A percentile compares a stretch with the other conserved stretches of the same genome.
Evolutionary conservation across 345 rosid genomes (phyloP).

Genomic region (Pelargonium nanum): DNA sequence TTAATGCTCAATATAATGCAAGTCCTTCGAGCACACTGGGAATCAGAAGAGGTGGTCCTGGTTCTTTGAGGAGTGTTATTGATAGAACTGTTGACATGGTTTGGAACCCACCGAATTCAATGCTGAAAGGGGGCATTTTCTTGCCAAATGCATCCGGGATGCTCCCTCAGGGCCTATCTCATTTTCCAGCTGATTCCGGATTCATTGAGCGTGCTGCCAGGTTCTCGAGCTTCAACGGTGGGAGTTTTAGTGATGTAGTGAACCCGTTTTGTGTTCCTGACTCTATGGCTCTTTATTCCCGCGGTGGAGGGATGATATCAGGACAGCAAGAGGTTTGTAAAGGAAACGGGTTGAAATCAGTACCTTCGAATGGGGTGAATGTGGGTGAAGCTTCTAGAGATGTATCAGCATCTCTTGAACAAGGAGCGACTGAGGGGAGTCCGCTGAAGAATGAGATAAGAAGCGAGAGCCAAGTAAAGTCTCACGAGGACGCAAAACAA

Average conservation of each 20-base stretch:
- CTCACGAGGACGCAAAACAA: constrained; percentile 47
- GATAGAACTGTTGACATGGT: constrained; percentile 56
- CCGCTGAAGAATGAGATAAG: constrained; percentile 34
- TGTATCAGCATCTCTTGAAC: constrained; percentile 31
- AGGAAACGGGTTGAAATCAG: constrained; percentile 22
- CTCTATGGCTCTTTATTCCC: constrained; percentile 39
- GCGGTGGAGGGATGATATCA: constrained; percentile 45
- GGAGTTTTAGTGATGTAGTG: constrained; percentile 60
- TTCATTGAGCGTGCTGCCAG: constrained; percentile 96
- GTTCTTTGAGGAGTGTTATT: constrained; percentile 32
- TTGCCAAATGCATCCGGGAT: constrained; percentile 43
- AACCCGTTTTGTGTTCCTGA: constrained; percentile 53
- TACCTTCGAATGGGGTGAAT: constrained; percentile 30
- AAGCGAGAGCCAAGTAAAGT: constrained; percentile 33
- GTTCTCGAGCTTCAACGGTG: constrained; percentile 71
- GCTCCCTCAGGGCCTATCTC: constrained; percentile 60
- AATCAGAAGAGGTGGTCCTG: constrained; percentile 30
- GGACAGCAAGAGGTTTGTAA: constrained; percentile 35
- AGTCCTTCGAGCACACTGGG: constrained; percentile 29
- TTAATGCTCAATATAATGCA: constrained; percentile 30
- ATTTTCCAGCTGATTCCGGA: constrained; percentile 81
- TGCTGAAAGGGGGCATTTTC: constrained; percentile 51
- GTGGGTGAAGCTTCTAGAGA: constrained; percentile 45
- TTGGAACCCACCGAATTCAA: constrained; percentile 56
- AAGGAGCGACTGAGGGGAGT: constrained; percentile 26